phyloP scores from a whole-genome alignment of 306 rosid species.

The Prunus dulcis region DNA sequence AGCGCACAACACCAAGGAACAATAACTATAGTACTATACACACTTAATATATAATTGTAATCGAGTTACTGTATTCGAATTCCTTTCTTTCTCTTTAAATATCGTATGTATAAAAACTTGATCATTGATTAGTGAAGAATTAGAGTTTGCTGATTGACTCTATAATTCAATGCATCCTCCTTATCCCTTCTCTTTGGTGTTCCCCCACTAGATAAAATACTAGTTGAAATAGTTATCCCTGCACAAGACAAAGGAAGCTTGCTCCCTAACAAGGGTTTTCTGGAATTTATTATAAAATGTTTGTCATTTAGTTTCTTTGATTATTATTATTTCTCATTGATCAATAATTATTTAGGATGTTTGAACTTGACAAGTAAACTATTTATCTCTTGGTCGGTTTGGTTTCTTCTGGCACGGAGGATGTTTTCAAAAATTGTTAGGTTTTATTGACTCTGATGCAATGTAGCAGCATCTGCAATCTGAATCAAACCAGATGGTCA shows the following conservation, averaged over 20 bases:
- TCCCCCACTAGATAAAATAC: background rate
- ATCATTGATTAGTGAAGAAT: no score
- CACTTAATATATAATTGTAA: background rate
- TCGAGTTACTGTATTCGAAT: no score
- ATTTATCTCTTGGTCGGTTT: background rate
- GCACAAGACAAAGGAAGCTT: slow-evolving; percentile 42
- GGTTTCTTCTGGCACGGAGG: slow-evolving; percentile 31
- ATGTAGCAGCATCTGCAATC: background rate
- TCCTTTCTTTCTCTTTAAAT: no score
- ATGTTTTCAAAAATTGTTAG: slow-evolving; percentile 7
- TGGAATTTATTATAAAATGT: slow-evolving; percentile 26
- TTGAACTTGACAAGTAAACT: slow-evolving; percentile 38
- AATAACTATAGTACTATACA: background rate
- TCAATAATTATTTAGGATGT: slow-evolving; percentile 16
- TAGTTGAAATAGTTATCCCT: slow-evolving; percentile 9
- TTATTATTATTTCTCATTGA: slow-evolving; percentile 12
- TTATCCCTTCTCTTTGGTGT: slow-evolving; percentile 24
- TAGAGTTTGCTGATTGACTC: slow-evolving; percentile 19
- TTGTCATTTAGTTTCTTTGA: slow-evolving; percentile 10
- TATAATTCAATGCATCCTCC: slow-evolving; percentile 7
- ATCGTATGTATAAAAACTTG: no score
- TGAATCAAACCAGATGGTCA: background rate
- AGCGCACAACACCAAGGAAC: background rate
- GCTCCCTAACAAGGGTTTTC: slow-evolving; percentile 61
- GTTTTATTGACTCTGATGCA: slow-evolving; percentile 17